A percentile compares a stretch with the other conserved stretches of the same genome.
phyloP scores from a whole-genome alignment of 2,329 filamentous ascomycete species.

The Xylaria sp. region DNA sequence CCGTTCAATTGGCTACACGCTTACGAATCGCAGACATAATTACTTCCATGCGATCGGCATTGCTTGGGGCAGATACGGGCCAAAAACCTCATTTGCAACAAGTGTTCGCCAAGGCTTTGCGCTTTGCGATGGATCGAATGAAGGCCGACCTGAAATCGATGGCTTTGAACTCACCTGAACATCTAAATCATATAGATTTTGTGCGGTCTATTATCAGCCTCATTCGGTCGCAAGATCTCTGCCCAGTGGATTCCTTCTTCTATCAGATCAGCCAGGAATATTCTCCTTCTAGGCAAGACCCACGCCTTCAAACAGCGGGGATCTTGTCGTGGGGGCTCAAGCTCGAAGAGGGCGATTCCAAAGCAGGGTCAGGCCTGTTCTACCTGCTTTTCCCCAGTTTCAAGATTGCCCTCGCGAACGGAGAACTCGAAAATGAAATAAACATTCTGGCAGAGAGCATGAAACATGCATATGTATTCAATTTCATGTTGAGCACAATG shows the following conservation, averaged over 20 bases:
- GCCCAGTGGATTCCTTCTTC: slow-evolving; percentile 60
- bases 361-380: slow-evolving; percentile 57
- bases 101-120: slow-evolving; percentile 52
- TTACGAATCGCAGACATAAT: slow-evolving; percentile 44
- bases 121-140: slow-evolving; percentile 59
- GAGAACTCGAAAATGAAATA: slow-evolving; percentile 54
- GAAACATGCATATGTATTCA: slow-evolving; percentile 50
- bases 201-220: slow-evolving; percentile 58
- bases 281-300: slow-evolving; percentile 60
- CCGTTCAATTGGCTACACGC: not conserved
- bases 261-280: slow-evolving; percentile 62
- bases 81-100: slow-evolving; percentile 45
- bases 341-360: slow-evolving; percentile 57
- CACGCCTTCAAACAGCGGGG: slow-evolving; percentile 60
- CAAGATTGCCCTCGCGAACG: slow-evolving; percentile 58
- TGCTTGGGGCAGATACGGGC: slow-evolving; percentile 48
- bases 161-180: slow-evolving; percentile 45
- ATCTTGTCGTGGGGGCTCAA: slow-evolving; percentile 62
- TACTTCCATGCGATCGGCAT: slow-evolving; percentile 55
- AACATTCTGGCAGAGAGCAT: slow-evolving; percentile 55
- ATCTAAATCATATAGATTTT: slow-evolving; percentile 56
- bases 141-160: slow-evolving; percentile 54
- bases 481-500: slow-evolving; percentile 59
- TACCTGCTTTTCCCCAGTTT: slow-evolving; percentile 64
- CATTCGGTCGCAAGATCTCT: slow-evolving; percentile 62